Percentiles rank a stretch among this genome's conserved stretches.
Conservation (phyloP, 2,329 filamentous ascomycete species). For the Fusarium sp. region DNA sequence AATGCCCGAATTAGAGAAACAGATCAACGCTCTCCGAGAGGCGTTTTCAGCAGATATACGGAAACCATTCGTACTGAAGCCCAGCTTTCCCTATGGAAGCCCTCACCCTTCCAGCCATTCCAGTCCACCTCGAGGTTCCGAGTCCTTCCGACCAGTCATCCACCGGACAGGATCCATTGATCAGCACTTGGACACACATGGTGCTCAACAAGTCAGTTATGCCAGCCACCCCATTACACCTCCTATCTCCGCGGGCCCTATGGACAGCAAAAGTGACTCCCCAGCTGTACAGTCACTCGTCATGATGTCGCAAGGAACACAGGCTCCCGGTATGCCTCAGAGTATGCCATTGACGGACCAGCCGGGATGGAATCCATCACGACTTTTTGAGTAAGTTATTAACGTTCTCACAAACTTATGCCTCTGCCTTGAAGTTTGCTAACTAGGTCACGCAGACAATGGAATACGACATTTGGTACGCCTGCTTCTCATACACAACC, state of each 20-base stretch:
- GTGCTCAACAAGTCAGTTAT: slow-evolving; percentile 76
- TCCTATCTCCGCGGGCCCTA: slow-evolving; percentile 80
- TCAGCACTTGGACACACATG: slow-evolving; percentile 67
- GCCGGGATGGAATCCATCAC: slow-evolving; percentile 84
- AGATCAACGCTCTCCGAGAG: slow-evolving; percentile 89
- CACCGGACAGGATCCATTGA: slow-evolving; percentile 66
- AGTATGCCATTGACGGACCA: slow-evolving; percentile 74
- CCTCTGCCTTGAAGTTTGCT: slow-evolving; percentile 1
- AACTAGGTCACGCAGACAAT: slow-evolving; percentile 75
- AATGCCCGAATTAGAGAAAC: slow-evolving; percentile 89
- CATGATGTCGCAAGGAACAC: slow-evolving; percentile 76
- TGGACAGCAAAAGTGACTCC: slow-evolving; percentile 84
- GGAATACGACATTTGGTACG: slow-evolving; percentile 94
- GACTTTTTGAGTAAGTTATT: slow-evolving; percentile 88
- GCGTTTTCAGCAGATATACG: slow-evolving; percentile 90
- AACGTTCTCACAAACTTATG: too few relatives aligned
- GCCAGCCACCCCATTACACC: slow-evolving; percentile 81
- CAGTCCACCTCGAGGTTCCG: slow-evolving; percentile 71
- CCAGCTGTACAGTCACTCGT: slow-evolving; percentile 79
- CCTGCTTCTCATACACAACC: slow-evolving; percentile 57
- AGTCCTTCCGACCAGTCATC: slow-evolving; percentile 64
- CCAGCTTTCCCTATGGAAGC: slow-evolving; percentile 88
- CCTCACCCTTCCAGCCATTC: slow-evolving; percentile 75
- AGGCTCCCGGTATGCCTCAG: slow-evolving; percentile 66
- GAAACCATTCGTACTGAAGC: slow-evolving; percentile 90